Evolutionary conservation across 2,329 filamentous ascomycete genomes (phyloP).

Genomic region (Colletotrichum eremochloae): DNA sequence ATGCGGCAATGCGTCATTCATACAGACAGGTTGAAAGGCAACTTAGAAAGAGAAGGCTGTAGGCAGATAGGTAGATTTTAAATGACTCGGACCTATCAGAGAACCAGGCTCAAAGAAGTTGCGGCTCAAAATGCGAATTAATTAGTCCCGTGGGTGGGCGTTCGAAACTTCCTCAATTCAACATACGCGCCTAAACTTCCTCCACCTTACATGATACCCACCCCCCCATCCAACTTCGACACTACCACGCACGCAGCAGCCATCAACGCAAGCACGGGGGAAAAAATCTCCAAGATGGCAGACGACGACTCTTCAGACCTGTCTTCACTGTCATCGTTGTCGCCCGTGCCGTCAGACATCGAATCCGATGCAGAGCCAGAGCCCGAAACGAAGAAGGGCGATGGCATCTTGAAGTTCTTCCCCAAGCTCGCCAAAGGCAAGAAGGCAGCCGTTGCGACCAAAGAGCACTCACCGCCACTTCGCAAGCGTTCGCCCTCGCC

Average conservation of each 20-base stretch:
- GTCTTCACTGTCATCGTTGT: slow-evolving; percentile 67
- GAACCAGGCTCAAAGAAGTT: slow-evolving; percentile 34
- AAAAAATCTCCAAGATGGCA: slow-evolving; percentile 61
- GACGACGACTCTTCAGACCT: slow-evolving; percentile 75
- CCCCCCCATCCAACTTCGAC: slow-evolving; percentile 29
- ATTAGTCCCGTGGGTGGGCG: slow-evolving; percentile 40
- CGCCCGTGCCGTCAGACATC: slow-evolving; percentile 59
- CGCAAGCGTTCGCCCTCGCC: slow-evolving; percentile 89
- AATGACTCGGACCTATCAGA: slow-evolving; percentile 44
- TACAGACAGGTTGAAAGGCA: not conserved
- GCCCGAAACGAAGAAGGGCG: slow-evolving; percentile 59
- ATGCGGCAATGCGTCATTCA: slow-evolving; percentile 9
- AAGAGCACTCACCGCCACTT: slow-evolving; percentile 74
- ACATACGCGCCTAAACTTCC: slow-evolving; percentile 41
- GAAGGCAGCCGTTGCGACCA: slow-evolving; percentile 58
- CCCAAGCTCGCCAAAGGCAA: slow-evolving; percentile 66
- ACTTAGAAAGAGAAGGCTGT: slow-evolving; percentile 8
- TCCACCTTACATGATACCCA: slow-evolving; percentile 48
- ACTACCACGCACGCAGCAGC: slow-evolving; percentile 8
- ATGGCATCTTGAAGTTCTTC: slow-evolving; percentile 77
- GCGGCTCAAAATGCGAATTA: slow-evolving; percentile 43
- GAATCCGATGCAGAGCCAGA: slow-evolving; percentile 68
- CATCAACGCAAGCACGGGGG: slow-evolving; percentile 7
- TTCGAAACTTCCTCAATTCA: slow-evolving; percentile 39
- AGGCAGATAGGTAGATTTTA: slow-evolving; percentile 36